These are phyloP conservation scores for Kwoniella heveanensis DNA, from an alignment of 768 basidiomycete genomes.

Conservation along the genomic window DNA sequence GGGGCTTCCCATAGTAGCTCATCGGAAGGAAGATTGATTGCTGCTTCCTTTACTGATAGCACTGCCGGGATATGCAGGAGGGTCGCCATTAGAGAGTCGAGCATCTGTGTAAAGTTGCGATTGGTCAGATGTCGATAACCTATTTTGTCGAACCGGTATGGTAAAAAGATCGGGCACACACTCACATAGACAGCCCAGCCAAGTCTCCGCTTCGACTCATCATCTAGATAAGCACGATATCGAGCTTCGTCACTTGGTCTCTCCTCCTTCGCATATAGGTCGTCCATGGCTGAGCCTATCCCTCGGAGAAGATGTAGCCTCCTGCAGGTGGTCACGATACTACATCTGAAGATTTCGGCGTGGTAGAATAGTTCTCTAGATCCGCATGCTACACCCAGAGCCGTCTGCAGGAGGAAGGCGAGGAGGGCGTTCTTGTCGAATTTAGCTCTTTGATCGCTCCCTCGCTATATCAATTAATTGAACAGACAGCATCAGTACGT, in stretches of 20 bases:
- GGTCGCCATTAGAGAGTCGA: slow-evolving; percentile 39
- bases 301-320: slow-evolving; percentile 42
- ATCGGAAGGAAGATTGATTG: slow-evolving; percentile 36
- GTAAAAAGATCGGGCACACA: slow-evolving; percentile 4
- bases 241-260: slow-evolving; percentile 28
- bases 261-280: slow-evolving; percentile 22
- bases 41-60: slow-evolving; percentile 38
- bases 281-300: slow-evolving; percentile 29
- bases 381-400: slow-evolving; percentile 42
- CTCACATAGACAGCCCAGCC: slow-evolving; percentile 52
- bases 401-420: slow-evolving; percentile 39
- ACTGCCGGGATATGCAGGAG: slow-evolving; percentile 35
- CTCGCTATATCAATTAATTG: slow-evolving; percentile 28
- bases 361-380: slow-evolving; percentile 49
- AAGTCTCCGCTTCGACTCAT: slow-evolving; percentile 40
- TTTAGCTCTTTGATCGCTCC: slow-evolving; percentile 47
- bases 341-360: slow-evolving; percentile 45
- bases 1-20: slow-evolving; percentile 43
- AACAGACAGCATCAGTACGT: neutral
- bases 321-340: slow-evolving; percentile 40
- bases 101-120: slow-evolving; percentile 29
- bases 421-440: slow-evolving; percentile 41
- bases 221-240: slow-evolving; percentile 40
- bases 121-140: too few species aligned
- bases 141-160: too few species aligned